These are phyloP conservation scores for Lactarius quietus DNA, from an alignment of 768 basidiomycete genomes.

Conservation along the genomic window DNA sequence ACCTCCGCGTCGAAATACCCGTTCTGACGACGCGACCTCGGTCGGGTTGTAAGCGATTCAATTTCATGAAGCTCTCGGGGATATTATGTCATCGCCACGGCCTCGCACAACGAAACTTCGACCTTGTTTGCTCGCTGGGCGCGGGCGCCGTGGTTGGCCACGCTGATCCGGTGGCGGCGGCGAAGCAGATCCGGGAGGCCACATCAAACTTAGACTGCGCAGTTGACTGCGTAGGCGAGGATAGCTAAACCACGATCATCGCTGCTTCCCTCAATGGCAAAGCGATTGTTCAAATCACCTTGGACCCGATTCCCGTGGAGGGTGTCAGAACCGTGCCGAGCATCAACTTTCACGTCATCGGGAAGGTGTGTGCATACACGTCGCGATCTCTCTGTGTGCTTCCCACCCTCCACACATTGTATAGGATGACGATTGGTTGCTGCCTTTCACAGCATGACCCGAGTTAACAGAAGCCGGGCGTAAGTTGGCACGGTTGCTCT, in stretches of 20 bases:
- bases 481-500: constrained; percentile 3
- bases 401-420: too few relatives aligned
- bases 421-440: constrained; percentile 10
- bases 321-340: background rate
- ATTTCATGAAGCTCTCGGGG: constrained; percentile 32
- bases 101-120: constrained; percentile 37
- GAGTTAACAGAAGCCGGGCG: constrained; percentile 5
- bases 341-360: constrained; percentile 5
- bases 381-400: too few relatives aligned
- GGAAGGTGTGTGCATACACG: too few relatives aligned
- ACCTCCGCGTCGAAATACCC: constrained; percentile 11
- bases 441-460: constrained; percentile 6
- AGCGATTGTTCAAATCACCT: constrained; percentile 1
- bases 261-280: constrained; percentile 2
- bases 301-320: background rate
- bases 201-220: constrained; percentile 4
- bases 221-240: constrained; percentile 5
- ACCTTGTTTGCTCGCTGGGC: constrained; percentile 36
- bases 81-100: constrained; percentile 35
- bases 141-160: constrained; percentile 36
- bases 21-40: constrained; percentile 34
- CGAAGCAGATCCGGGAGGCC: constrained; percentile 17
- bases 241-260: constrained; percentile 1
- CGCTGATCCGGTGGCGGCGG: constrained; percentile 19
- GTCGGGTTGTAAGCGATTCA: constrained; percentile 35